Conservation (phyloP, 441 rosid genomes). For the Caryocar brasiliense region DNA sequence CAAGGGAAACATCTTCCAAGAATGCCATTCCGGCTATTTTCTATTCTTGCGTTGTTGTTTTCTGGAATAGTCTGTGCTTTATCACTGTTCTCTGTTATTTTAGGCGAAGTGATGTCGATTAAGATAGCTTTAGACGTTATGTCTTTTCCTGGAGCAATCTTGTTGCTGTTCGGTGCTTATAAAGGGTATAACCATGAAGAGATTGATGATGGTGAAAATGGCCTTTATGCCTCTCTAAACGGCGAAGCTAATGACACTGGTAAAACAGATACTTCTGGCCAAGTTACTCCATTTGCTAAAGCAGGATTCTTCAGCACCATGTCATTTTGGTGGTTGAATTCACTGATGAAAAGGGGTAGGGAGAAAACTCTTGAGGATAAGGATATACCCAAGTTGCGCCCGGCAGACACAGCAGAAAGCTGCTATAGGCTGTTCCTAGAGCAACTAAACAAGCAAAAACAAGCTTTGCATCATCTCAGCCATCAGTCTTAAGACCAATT, state of each 20-base stretch:
- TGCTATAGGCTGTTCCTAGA: slow-evolving; percentile 59
- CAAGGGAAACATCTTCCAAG: slow-evolving; percentile 27
- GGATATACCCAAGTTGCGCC: slow-evolving; percentile 53
- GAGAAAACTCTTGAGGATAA: slow-evolving; percentile 58
- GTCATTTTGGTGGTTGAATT: slow-evolving; percentile 91
- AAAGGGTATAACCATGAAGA: slow-evolving; percentile 25
- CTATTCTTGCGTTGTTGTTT: slow-evolving; percentile 46
- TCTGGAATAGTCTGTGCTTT: slow-evolving; percentile 34
- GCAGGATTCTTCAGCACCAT: slow-evolving; percentile 60
- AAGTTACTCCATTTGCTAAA: slow-evolving; percentile 38
- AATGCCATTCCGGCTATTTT: slow-evolving; percentile 36
- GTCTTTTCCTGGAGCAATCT: slow-evolving; percentile 54
- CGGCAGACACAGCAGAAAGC: slow-evolving; percentile 55
- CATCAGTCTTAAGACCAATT: slow-evolving; percentile 54
- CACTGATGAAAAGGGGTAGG: slow-evolving; percentile 61
- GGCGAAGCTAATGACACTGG: slow-evolving; percentile 19
- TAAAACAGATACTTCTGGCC: slow-evolving; percentile 16
- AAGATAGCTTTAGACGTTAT: slow-evolving; percentile 39
- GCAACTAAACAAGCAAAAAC: slow-evolving; percentile 40
- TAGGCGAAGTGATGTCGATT: slow-evolving; percentile 11
- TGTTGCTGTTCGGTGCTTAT: slow-evolving; percentile 48
- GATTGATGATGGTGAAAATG: slow-evolving; percentile 19
- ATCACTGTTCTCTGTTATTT: slow-evolving; percentile 34
- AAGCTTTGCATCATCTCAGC: slow-evolving; percentile 27
- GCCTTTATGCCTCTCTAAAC: slow-evolving; percentile 49